A percentile compares a stretch with the other conserved stretches of the same genome.
phyloP scores from a whole-genome alignment of 441 rosid species.

The Metrosideros polymorpha region DNA sequence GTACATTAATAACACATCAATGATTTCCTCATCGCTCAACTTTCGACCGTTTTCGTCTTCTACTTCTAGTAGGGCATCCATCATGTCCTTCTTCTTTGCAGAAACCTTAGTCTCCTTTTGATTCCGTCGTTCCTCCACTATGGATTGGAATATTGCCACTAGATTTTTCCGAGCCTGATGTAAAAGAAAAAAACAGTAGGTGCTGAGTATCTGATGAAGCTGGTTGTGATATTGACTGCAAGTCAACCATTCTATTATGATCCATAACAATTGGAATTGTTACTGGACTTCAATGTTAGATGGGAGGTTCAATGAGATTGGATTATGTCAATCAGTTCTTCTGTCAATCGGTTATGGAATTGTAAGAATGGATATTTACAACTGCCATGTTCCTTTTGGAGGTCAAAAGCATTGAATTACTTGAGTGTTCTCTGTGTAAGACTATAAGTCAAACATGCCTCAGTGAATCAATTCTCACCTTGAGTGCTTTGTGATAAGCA shows the following conservation, averaged over 20 bases:
- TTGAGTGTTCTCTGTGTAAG: background rate
- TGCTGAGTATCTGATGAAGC: background rate
- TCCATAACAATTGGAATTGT: background rate
- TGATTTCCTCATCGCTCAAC: constrained; percentile 60
- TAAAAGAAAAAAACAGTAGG: background rate
- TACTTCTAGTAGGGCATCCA: constrained; percentile 58
- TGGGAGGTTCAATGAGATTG: background rate
- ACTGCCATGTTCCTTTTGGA: background rate
- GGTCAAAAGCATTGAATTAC: background rate
- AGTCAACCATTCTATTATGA: background rate
- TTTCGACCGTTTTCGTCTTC: constrained; percentile 59
- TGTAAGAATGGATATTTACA: background rate
- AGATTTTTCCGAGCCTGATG: constrained; percentile 68
- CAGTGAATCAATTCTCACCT: constrained; percentile 28
- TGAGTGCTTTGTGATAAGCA: constrained; percentile 66
- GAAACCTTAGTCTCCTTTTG: constrained; percentile 5
- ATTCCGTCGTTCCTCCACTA: constrained; percentile 37
- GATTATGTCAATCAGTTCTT: background rate
- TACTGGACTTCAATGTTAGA: background rate
- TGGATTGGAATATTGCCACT: constrained; percentile 42
- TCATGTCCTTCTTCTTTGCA: constrained; percentile 50
- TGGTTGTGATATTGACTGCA: background rate
- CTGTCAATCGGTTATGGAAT: background rate
- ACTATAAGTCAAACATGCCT: background rate
- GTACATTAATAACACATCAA: constrained; percentile 72